A percentile compares a stretch with the other conserved stretches of the same genome.
phyloP scores from a whole-genome alignment of 345 rosid genomes.

The Euphorbia tirucalli region DNA sequence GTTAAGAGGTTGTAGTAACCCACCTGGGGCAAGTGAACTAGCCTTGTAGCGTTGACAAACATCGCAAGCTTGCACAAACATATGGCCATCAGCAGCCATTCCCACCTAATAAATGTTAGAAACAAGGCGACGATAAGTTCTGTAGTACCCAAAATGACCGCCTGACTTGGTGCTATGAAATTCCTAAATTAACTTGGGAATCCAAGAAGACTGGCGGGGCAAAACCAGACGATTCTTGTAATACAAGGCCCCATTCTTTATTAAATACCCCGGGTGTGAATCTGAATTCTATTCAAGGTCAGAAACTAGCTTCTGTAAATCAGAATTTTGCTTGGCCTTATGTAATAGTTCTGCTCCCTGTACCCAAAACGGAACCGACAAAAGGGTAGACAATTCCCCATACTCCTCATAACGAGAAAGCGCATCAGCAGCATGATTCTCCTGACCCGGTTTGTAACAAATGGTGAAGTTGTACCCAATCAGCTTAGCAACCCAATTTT shows the following conservation, averaged over 20 bases:
- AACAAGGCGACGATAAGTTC: neutral
- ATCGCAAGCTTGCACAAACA: neutral
- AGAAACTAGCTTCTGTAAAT: too few relatives aligned
- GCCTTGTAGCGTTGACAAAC: neutral
- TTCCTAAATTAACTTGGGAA: neutral
- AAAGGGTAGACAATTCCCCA: neutral
- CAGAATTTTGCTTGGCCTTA: neutral
- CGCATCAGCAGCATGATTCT: neutral
- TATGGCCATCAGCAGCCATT: fast-evolving
- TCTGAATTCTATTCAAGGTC: neutral
- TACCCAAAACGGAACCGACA: neutral
- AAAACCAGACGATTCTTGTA: neutral
- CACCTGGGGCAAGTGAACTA: too few relatives aligned
- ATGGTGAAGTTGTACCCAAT: neutral
- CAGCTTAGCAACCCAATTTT: neutral
- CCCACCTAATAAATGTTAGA: neutral
- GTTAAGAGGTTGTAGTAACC: neutral
- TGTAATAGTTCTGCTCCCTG: neutral
- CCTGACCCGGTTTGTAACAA: neutral
- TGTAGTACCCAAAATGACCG: neutral
- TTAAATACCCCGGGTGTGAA: neutral
- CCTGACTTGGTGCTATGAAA: neutral
- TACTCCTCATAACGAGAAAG: neutral
- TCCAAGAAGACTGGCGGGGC: neutral
- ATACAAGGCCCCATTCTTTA: neutral